Percentiles rank a stretch among this genome's conserved stretches.
Evolutionary conservation across 1,284 basidiomycete species (phyloP).

Genomic region (Puccinia hordei): DNA sequence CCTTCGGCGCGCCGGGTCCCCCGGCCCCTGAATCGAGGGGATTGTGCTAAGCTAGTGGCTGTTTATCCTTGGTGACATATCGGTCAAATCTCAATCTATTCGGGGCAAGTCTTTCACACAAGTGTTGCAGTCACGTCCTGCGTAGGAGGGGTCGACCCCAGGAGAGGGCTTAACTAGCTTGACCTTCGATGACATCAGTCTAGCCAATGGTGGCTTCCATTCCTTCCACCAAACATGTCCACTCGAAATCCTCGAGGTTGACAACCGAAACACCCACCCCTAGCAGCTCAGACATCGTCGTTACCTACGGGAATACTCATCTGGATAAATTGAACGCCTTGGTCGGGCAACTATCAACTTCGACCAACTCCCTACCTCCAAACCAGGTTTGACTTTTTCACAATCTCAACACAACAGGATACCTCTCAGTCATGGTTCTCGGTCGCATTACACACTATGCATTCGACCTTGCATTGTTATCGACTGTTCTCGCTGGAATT

Average conservation of each 20-base stretch:
- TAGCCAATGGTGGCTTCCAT: not conserved
- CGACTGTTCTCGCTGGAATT: slow-evolving; percentile 37
- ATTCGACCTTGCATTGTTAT: slow-evolving; percentile 36
- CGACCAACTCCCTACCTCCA: not conserved
- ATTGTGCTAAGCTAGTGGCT: too few species aligned
- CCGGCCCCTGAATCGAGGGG: too few species aligned
- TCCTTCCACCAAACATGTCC: not conserved
- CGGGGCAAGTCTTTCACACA: too few species aligned
- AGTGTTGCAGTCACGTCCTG: too few species aligned
- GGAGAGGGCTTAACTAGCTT: not conserved
- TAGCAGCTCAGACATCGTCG: not conserved
- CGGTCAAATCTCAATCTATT: too few species aligned
- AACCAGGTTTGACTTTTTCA: not conserved
- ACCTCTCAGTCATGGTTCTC: slow-evolving; percentile 29
- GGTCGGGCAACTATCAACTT: not conserved
- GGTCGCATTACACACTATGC: slow-evolving; percentile 45
- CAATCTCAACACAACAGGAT: not conserved
- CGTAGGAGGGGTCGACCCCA: too few species aligned
- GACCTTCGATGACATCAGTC: not conserved
- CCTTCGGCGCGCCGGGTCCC: too few species aligned
- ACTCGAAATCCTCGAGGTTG: not conserved
- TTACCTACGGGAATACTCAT: not conserved
- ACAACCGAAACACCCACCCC: not conserved
- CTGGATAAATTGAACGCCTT: not conserved
- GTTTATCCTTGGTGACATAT: too few species aligned